These are phyloP conservation scores for Plantago coronopus DNA, from an alignment of 305 asterid species.

Conservation along the genomic window DNA sequence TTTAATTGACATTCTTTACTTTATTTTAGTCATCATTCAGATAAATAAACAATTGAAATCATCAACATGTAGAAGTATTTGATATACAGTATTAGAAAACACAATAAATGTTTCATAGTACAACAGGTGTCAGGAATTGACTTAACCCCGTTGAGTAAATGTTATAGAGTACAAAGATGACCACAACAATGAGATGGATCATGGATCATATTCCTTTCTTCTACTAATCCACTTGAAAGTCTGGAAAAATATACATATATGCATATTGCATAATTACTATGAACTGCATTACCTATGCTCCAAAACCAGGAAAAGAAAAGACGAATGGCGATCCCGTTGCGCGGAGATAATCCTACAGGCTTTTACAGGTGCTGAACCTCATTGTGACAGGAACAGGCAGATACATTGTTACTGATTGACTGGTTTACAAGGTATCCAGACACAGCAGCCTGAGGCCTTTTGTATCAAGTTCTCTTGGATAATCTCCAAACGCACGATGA, in stretches of 20 bases:
- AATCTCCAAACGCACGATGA: conserved; percentile 42
- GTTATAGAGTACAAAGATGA: neutral
- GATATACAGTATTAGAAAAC: too few species aligned
- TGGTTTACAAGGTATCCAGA: conserved; percentile 37
- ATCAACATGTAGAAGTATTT: too few species aligned
- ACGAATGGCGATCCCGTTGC: too few species aligned
- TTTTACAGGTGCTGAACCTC: neutral
- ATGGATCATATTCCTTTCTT: neutral
- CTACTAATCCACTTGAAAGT: neutral
- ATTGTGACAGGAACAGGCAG: neutral
- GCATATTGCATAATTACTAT: too few species aligned
- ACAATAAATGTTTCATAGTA: too few species aligned
- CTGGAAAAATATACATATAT: neutral
- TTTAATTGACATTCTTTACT: too few species aligned
- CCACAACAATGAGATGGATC: neutral
- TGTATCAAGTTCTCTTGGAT: conserved; percentile 36
- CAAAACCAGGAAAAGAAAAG: too few species aligned
- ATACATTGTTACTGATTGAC: neutral
- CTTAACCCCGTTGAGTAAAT: too few species aligned
- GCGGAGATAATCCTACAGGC: neutral
- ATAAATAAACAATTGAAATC: too few species aligned
- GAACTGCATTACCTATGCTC: too few species aligned
- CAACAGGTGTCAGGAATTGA: too few species aligned
- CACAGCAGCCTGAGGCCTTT: conserved; percentile 27
- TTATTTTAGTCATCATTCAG: too few species aligned